Evolutionary conservation across 163 green algal genomes (phyloP).

Genomic region (Scenedesmus sp.): DNA sequence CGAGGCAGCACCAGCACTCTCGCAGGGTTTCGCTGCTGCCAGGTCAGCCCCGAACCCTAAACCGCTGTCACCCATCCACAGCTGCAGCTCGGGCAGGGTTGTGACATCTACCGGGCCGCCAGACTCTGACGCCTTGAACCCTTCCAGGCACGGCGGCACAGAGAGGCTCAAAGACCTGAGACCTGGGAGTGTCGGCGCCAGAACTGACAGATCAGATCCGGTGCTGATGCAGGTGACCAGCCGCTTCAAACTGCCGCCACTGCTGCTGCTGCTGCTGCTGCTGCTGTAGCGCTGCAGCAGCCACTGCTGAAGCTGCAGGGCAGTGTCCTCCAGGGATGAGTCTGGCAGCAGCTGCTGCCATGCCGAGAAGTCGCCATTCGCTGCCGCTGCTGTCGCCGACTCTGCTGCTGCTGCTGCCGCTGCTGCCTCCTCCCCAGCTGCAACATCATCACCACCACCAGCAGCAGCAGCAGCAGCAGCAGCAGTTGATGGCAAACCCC

Average conservation of each 20-base stretch:
- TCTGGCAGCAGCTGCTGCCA: not conserved
- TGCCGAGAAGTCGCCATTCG: not conserved
- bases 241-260: not conserved
- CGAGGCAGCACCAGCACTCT: not conserved
- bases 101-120: not conserved
- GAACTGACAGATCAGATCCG: not conserved
- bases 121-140: not conserved
- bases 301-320: not conserved
- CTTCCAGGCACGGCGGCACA: conserved; percentile 3
- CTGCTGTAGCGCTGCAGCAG: not conserved
- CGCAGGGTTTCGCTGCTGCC: not conserved
- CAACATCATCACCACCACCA: too few relatives aligned
- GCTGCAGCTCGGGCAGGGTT: not conserved
- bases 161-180: not conserved
- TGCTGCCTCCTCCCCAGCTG: not conserved
- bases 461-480: not conserved
- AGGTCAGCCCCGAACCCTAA: not conserved
- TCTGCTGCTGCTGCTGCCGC: conserved; percentile 3
- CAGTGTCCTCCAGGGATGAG: not conserved
- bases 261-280: conserved; percentile 25
- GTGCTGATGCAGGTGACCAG: not conserved
- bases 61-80: conserved; percentile 22
- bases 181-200: not conserved
- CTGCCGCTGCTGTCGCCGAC: not conserved
- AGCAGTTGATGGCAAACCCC: not conserved